Percentiles rank a stretch among this genome's conserved stretches.
Conservation (phyloP, 2,329 filamentous ascomycete genomes). For the Neocatenulostroma microsporum region DNA sequence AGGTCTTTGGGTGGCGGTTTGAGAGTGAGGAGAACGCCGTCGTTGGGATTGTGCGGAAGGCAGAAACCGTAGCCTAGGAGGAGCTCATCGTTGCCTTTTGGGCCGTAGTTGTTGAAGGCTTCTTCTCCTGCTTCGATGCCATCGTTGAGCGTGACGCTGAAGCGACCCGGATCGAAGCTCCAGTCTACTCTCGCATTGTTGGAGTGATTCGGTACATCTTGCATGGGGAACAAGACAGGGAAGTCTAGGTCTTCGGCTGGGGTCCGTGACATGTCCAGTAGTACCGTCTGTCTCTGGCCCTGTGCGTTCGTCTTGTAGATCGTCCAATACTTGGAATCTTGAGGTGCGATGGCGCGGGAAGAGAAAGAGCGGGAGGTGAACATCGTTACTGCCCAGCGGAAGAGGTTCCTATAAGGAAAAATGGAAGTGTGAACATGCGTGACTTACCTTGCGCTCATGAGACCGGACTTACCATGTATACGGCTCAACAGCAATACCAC, state of each 20-base stretch:
- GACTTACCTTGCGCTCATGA: slow-evolving; percentile 20
- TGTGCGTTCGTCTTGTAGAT: slow-evolving; percentile 25
- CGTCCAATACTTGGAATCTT: slow-evolving; percentile 30
- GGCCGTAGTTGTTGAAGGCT: slow-evolving; percentile 48
- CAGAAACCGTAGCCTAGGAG: slow-evolving; percentile 48
- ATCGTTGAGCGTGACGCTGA: slow-evolving; percentile 34
- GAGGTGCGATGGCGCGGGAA: slow-evolving; percentile 30
- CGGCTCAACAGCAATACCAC: slow-evolving; percentile 25
- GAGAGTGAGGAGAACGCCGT: slow-evolving; percentile 39
- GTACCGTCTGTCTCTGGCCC: slow-evolving; percentile 25
- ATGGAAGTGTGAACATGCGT: slow-evolving; percentile 10
- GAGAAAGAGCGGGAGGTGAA: slow-evolving; percentile 47
- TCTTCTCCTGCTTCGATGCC: slow-evolving; percentile 32
- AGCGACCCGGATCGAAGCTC: slow-evolving; percentile 34
- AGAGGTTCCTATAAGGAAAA: slow-evolving; percentile 35
- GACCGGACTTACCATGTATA: slow-evolving; percentile 35
- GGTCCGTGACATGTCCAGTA: slow-evolving; percentile 28
- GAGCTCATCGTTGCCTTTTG: slow-evolving; percentile 47
- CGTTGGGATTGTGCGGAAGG: slow-evolving; percentile 40
- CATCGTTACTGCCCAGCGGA: slow-evolving; percentile 45
- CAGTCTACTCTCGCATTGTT: slow-evolving; percentile 42
- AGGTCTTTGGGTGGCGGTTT: slow-evolving; percentile 32
- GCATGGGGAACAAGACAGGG: slow-evolving; percentile 42
- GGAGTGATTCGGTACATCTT: slow-evolving; percentile 45
- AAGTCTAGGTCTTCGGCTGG: slow-evolving; percentile 31